Evolutionary conservation across 2,329 filamentous ascomycete species (phyloP), one percentile per base, ranked within the genome.

Genomic region (Simplicillium aogashimaense): DNA sequence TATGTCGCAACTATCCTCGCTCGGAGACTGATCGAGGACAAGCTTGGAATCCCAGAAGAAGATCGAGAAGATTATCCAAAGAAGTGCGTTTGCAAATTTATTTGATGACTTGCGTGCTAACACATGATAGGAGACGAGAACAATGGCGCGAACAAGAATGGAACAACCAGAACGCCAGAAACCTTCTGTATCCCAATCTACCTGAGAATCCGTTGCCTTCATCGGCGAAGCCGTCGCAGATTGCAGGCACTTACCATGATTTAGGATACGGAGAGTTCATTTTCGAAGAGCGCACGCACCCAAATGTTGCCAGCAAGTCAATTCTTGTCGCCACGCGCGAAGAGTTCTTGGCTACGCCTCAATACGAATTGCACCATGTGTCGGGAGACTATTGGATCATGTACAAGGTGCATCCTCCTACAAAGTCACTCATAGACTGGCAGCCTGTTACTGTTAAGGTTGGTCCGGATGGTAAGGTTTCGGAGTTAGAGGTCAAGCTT

Each of bases 181-280:
- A 30, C 9, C 13, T 29, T 14, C 38, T 16, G 13, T 43, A 43
- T 28, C 41, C 41, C 6, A 30, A 43, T 9, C 25, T n/a, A n/a
- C 41, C 40, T 6, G 32, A 42, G 28, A 31, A 29, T 3, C 8
- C 25, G 4, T 29, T 38, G 3, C 40, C 31, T 2, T 42, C 40
- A 7, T 33, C 40, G 2, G 16, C 38, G 4, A 38, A 31, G 16
- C 29, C 35, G 14, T n/a, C 30, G 11, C 32, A 42, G 32, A 39
- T 42, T 31, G 29, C 13, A 6, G 40, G 40, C n/a, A 36, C 34
- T 4, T 42, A 42, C 25, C 30, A 35, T n/a, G 40, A 42, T 37
- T 28, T 37, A 7, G 40, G 40, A 17, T 42, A 42, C 28, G 36
- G 40, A 15, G 25, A 25, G 13, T 18, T 42, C 16, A 42, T 42